Evolutionary conservation across 345 rosid genomes (phyloP).

Genomic region (Sonneratia alba): DNA sequence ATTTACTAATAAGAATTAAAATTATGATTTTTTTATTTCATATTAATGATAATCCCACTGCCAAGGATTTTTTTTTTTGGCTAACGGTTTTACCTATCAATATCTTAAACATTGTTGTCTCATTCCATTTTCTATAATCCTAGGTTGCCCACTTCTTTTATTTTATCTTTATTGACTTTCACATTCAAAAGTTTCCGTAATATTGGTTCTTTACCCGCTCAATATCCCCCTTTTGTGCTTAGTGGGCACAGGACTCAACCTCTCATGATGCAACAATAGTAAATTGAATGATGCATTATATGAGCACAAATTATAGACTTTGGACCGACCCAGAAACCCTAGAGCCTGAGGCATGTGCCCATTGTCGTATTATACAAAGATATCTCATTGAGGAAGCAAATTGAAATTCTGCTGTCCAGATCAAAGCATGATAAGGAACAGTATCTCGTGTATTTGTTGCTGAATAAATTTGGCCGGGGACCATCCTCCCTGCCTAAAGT

Average conservation of each 20-base stretch:
- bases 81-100: too few relatives aligned
- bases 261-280: neutral
- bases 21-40: too few relatives aligned
- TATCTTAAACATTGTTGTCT: neutral
- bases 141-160: neutral
- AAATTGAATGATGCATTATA: neutral
- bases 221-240: neutral
- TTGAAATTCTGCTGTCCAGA: neutral
- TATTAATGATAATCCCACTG: too few relatives aligned
- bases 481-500: slow-evolving; percentile 1
- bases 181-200: neutral
- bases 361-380: neutral
- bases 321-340: slow-evolving; percentile 1
- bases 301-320: neutral
- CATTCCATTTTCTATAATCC: neutral
- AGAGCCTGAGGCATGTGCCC: slow-evolving; percentile 1
- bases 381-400: slow-evolving; percentile 6
- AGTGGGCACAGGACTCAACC: slow-evolving; percentile 14
- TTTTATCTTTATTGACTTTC: slow-evolving; percentile 5
- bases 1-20: too few relatives aligned
- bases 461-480: neutral
- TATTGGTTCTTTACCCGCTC: neutral
- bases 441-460: neutral
- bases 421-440: neutral
- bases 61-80: too few relatives aligned